A percentile compares a stretch with the other conserved stretches of the same genome.
Conservation (phyloP, 805 yeast genomes). For the Monosporozyma solicola region DNA sequence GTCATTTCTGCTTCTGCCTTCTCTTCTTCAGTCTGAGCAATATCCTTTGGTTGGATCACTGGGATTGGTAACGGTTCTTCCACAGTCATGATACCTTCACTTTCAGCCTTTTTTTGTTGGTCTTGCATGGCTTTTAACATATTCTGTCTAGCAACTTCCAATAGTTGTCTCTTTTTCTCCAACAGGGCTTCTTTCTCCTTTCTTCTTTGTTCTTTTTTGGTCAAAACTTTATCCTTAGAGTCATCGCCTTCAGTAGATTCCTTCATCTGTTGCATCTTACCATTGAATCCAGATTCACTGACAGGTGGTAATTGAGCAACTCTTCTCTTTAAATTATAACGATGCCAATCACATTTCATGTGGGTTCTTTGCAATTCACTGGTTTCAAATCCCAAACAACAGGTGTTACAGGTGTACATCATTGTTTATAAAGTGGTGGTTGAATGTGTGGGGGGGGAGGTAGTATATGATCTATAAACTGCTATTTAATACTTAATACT, state of each 20-base stretch:
- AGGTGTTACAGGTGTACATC: slow-evolving; percentile 72
- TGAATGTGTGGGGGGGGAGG: neutral
- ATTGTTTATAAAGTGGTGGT: neutral
- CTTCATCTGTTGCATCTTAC: slow-evolving; percentile 37
- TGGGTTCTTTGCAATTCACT: slow-evolving; percentile 78
- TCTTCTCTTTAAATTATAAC: slow-evolving; percentile 89
- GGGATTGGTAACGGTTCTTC: neutral
- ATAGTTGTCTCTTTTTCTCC: slow-evolving; percentile 34
- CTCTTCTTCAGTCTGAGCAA: slow-evolving; percentile 4
- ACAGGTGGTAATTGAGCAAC: slow-evolving; percentile 82
- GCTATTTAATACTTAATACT: neutral
- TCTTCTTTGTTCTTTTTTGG: slow-evolving; percentile 36
- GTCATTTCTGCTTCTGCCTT: slow-evolving; percentile 25
- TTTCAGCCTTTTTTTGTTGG: slow-evolving; percentile 4
- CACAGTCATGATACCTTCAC: neutral
- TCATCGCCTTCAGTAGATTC: slow-evolving; percentile 4
- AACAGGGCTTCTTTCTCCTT: slow-evolving; percentile 35
- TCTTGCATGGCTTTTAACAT: slow-evolving; percentile 26
- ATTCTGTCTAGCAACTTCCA: slow-evolving; percentile 35
- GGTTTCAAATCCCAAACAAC: slow-evolving; percentile 66
- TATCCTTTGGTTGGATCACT: slow-evolving; percentile 5
- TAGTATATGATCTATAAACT: neutral
- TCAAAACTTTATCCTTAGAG: slow-evolving; percentile 24
- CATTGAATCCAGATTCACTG: slow-evolving; percentile 55
- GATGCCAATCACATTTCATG: slow-evolving; percentile 97